phyloP scores from a whole-genome alignment of 2,329 filamentous ascomycete genomes.

The Trichoderma aggressivum region DNA sequence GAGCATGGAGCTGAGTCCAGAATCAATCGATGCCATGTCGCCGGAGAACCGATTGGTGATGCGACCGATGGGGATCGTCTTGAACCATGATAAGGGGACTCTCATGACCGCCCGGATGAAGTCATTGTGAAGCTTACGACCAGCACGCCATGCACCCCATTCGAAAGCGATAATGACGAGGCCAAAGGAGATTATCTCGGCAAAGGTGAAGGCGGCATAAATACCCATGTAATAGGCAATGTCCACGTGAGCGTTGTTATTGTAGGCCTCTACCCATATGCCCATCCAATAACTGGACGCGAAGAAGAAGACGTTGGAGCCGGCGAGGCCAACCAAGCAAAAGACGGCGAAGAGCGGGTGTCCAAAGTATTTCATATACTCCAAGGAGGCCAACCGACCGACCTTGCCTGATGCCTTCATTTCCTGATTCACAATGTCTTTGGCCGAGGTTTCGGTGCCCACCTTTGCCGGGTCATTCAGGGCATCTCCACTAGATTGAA shows the following conservation, averaged over 20 bases:
- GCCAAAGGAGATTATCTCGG: constrained; percentile 42
- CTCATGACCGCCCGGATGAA: constrained; percentile 51
- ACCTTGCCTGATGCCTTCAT: constrained; percentile 45
- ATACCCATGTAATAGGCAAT: constrained; percentile 52
- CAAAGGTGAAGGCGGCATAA: constrained; percentile 45
- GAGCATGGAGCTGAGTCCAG: constrained; percentile 44
- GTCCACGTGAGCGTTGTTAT: constrained; percentile 41
- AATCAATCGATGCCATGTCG: constrained; percentile 56
- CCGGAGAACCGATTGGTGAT: constrained; percentile 55
- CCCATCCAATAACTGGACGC: constrained; percentile 48
- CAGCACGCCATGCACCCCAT: constrained; percentile 56
- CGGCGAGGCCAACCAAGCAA: constrained; percentile 39
- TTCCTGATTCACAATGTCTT: constrained; percentile 47
- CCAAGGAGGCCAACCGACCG: constrained; percentile 42
- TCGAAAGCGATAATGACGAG: constrained; percentile 47
- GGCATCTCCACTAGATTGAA: constrained; percentile 29
- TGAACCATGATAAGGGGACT: constrained; percentile 56
- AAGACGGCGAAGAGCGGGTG: constrained; percentile 41
- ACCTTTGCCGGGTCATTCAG: constrained; percentile 33
- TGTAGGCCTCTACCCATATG: constrained; percentile 52
- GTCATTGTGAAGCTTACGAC: constrained; percentile 48
- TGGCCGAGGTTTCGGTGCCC: constrained; percentile 35
- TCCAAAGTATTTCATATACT: constrained; percentile 52
- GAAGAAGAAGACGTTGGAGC: constrained; percentile 42
- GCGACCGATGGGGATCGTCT: constrained; percentile 50